Evolutionary conservation across 1,284 basidiomycete genomes (phyloP).

Genomic region (Rhodotorula mucilaginosa): DNA sequence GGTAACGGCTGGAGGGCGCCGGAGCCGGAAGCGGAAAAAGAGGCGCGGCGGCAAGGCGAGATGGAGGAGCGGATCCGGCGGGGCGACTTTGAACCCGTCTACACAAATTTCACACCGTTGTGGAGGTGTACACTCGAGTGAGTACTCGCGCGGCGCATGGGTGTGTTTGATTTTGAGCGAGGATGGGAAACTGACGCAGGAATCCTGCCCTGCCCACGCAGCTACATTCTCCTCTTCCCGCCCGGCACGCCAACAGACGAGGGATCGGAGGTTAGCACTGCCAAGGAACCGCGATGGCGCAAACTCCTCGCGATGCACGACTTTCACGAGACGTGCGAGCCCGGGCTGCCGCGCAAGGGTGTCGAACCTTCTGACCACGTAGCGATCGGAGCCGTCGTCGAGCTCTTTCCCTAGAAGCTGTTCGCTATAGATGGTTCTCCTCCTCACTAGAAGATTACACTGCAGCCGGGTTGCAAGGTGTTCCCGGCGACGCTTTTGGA

Average conservation of each 20-base stretch:
- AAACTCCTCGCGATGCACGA: constrained; percentile 29
- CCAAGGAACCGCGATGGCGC: constrained; percentile 11
- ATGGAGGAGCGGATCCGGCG: constrained; percentile 25
- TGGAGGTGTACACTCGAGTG: constrained; percentile 43
- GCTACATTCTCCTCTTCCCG: constrained; percentile 37
- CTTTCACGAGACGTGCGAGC: constrained; percentile 20
- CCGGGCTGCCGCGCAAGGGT: constrained; percentile 39
- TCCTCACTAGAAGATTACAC: too few species aligned
- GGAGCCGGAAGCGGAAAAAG: constrained; percentile 11
- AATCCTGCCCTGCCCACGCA: not conserved
- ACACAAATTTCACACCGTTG: constrained; percentile 41
- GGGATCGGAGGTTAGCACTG: not conserved
- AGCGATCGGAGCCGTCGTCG: constrained; percentile 37
- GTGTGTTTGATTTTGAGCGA: not conserved
- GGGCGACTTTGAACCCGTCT: constrained; percentile 37
- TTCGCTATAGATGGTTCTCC: too few species aligned
- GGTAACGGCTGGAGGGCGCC: constrained; percentile 21
- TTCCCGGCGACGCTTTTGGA: too few species aligned
- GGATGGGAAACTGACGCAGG: too few species aligned
- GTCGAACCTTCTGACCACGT: constrained; percentile 42
- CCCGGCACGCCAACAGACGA: constrained; percentile 8
- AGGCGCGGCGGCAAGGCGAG: constrained; percentile 4
- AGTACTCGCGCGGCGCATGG: not conserved
- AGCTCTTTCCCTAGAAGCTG: constrained; percentile 11
- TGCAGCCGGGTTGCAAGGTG: too few species aligned